Conservation (phyloP, 768 basidiomycete species). For the Crucibulum laeve region DNA sequence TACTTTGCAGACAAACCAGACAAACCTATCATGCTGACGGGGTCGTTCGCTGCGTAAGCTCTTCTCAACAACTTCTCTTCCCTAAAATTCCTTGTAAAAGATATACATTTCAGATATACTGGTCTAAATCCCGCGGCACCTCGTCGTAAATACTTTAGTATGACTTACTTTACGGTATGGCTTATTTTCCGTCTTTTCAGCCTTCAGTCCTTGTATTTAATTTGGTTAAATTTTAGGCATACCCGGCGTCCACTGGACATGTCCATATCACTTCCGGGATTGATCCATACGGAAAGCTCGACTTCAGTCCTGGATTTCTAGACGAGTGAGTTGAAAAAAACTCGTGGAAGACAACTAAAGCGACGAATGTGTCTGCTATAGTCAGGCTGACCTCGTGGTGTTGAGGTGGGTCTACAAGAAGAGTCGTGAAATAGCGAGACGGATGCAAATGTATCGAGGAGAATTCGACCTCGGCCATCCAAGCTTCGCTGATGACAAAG, state of each 20-base stretch:
- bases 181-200: neutral
- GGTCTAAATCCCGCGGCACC: constrained; percentile 13
- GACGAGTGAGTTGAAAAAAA: constrained; percentile 20
- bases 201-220: neutral
- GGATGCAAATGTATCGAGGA: constrained; percentile 27
- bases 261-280: constrained; percentile 34
- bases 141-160: constrained; percentile 20
- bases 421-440: constrained; percentile 44
- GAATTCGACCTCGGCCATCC: constrained; percentile 19
- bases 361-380: constrained; percentile 8
- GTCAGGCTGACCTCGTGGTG: constrained; percentile 35
- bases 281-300: constrained; percentile 26
- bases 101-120: constrained; percentile 8
- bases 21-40: constrained; percentile 27
- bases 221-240: constrained; percentile 15
- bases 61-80: neutral
- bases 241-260: constrained; percentile 35
- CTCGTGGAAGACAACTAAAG: neutral
- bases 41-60: neutral
- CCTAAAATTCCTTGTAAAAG: neutral
- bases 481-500: constrained; percentile 22
- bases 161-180: constrained; percentile 12
- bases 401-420: constrained; percentile 50
- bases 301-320: constrained; percentile 35
- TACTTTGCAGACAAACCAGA: constrained; percentile 31